Conservation (phyloP, 2,329 filamentous ascomycete genomes). For the Cordyceps javanica region DNA sequence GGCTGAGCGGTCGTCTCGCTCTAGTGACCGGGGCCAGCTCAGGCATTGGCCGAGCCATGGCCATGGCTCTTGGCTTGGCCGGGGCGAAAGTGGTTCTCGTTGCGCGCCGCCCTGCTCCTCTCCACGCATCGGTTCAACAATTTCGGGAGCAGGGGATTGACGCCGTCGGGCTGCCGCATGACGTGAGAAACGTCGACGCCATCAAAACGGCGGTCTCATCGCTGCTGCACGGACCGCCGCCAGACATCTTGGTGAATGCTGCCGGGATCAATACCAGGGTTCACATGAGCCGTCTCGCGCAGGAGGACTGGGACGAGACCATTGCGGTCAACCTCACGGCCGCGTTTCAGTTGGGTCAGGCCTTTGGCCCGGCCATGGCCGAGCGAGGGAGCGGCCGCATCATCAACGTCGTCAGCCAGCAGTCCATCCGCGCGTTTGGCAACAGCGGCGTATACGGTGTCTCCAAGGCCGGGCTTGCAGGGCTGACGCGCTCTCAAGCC, state of each 20-base stretch:
- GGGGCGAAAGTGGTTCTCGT: constrained; percentile 26
- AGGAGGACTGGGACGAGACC: constrained; percentile 24
- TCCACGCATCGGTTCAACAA: constrained; percentile 20
- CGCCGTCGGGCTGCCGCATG: constrained; percentile 17
- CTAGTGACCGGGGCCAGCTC: constrained; percentile 29
- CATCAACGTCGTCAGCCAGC: constrained; percentile 28
- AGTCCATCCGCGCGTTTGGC: constrained; percentile 25
- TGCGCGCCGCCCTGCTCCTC: constrained; percentile 21
- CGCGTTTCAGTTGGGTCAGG: constrained; percentile 26
- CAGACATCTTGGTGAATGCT: constrained; percentile 28
- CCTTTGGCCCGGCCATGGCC: constrained; percentile 27
- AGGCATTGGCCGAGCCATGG: constrained; percentile 29
- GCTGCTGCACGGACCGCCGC: constrained; percentile 19
- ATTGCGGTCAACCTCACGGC: constrained; percentile 29
- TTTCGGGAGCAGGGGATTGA: constrained; percentile 21
- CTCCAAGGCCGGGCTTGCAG: constrained; percentile 25
- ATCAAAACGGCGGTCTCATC: constrained; percentile 18
- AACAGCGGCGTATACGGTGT: constrained; percentile 29
- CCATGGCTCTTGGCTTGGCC: constrained; percentile 23
- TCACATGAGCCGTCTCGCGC: constrained; percentile 23
- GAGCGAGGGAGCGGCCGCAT: constrained; percentile 25
- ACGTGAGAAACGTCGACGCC: constrained; percentile 17
- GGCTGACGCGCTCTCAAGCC: constrained; percentile 27
- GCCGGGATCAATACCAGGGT: constrained; percentile 26
- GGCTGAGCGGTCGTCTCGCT: constrained; percentile 24